Evolutionary conservation across 2,329 filamentous ascomycete species (phyloP).

Genomic region (Hypoxylon sp.): DNA sequence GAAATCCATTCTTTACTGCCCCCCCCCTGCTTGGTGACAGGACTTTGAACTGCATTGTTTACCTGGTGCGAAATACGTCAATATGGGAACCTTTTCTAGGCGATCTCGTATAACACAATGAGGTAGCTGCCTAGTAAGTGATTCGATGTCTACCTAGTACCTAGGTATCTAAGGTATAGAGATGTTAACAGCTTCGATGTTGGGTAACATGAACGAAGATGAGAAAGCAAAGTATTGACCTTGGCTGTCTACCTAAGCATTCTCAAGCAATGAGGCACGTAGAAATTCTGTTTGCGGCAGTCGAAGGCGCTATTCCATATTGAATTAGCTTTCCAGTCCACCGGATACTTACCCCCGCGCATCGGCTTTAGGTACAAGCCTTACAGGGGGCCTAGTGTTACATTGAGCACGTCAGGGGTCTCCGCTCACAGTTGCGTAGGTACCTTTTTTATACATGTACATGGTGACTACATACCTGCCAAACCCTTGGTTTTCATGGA

Average conservation of each 20-base stretch:
- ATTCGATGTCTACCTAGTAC: neutral
- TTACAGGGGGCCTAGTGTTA: neutral
- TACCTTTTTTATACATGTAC: neutral
- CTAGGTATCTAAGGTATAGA: neutral
- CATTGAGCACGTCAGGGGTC: slow-evolving; percentile 6
- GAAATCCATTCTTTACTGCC: no score
- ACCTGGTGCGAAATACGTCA: no score
- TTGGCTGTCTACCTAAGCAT: neutral
- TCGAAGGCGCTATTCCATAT: neutral
- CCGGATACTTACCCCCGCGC: neutral
- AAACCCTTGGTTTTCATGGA: neutral
- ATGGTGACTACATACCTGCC: neutral
- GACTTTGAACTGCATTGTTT: neutral
- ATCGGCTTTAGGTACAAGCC: neutral
- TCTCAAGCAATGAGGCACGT: neutral
- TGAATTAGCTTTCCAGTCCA: slow-evolving; percentile 4
- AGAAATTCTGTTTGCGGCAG: neutral
- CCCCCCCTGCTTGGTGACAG: no score
- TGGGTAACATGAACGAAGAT: neutral
- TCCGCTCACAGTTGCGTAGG: neutral
- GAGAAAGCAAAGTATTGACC: neutral
- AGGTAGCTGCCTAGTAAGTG: no score
- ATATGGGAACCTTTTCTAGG: no score
- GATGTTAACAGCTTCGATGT: neutral
- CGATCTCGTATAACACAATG: no score